phyloP scores from a whole-genome alignment of 495 filamentous ascomycete species.

The Hypoxylon cercidicola region DNA sequence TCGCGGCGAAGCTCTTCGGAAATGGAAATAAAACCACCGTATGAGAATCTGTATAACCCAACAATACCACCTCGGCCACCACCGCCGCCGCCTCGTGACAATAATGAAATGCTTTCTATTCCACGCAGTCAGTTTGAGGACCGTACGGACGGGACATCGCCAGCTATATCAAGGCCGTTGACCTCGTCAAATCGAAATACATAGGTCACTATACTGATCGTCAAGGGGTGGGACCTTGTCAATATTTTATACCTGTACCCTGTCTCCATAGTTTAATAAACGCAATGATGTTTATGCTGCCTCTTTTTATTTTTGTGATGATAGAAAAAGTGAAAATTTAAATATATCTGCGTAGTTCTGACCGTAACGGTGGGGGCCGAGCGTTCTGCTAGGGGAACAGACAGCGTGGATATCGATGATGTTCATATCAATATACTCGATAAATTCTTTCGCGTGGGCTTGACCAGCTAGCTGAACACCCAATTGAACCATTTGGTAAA shows the following conservation, averaged over 20 bases:
- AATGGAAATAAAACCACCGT: not conserved
- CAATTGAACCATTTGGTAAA: conserved; percentile 33
- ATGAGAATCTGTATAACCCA: not conserved
- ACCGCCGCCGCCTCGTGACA: not conserved
- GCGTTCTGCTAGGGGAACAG: too few relatives aligned
- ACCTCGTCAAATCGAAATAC: conserved; percentile 6
- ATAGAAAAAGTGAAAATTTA: too few relatives aligned
- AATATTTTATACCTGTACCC: not conserved
- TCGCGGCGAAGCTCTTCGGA: conserved; percentile 1
- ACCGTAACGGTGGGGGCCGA: too few relatives aligned
- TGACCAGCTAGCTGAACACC: conserved; percentile 22
- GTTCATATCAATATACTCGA: too few relatives aligned
- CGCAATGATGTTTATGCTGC: too few relatives aligned
- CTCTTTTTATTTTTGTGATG: too few relatives aligned
- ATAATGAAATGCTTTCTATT: too few relatives aligned
- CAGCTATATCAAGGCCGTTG: not conserved
- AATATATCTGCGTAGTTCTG: too few relatives aligned
- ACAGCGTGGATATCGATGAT: too few relatives aligned
- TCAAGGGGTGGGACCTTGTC: not conserved
- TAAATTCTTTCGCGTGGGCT: not conserved
- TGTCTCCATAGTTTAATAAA: conserved; percentile 3
- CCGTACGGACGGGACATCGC: not conserved
- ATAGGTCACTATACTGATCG: too few relatives aligned
- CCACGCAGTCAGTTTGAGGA: conserved; percentile 1
- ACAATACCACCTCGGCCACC: not conserved